phyloP scores from a whole-genome alignment of 2,329 filamentous ascomycete species.

The Botrytis aclada region DNA sequence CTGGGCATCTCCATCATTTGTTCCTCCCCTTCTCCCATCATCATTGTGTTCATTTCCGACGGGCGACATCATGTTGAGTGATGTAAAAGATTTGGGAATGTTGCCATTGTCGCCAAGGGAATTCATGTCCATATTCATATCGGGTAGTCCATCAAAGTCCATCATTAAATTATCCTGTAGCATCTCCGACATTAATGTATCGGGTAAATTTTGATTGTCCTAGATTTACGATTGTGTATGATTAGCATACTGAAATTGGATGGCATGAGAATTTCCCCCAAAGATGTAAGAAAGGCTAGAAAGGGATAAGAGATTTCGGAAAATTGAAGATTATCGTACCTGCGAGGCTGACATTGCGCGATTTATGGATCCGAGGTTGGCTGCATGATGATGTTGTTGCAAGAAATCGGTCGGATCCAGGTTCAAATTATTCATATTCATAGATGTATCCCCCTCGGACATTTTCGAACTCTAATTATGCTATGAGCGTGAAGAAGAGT shows the following conservation, averaged over 20 bases:
- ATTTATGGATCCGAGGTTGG: slow-evolving; percentile 22
- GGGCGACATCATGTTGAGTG: slow-evolving; percentile 27
- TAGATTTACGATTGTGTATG: slow-evolving; percentile 18
- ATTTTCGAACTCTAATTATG: slow-evolving; percentile 23
- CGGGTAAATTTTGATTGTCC: slow-evolving; percentile 26
- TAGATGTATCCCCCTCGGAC: slow-evolving; percentile 26
- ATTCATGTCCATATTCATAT: slow-evolving; percentile 44
- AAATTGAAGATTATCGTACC: slow-evolving; percentile 24
- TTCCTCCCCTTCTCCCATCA: slow-evolving; percentile 14
- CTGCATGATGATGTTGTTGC: slow-evolving; percentile 27
- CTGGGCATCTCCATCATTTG: slow-evolving; percentile 25
- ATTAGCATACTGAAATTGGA: not conserved
- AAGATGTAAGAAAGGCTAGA: not conserved
- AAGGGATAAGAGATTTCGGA: not conserved
- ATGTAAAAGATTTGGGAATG: slow-evolving; percentile 33
- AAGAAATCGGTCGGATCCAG: slow-evolving; percentile 30
- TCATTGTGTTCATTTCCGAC: slow-evolving; percentile 25
- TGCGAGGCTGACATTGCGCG: slow-evolving; percentile 31
- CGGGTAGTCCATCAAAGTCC: slow-evolving; percentile 41
- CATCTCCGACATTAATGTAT: slow-evolving; percentile 41
- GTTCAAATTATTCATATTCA: slow-evolving; percentile 28
- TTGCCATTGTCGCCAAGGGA: slow-evolving; percentile 29
- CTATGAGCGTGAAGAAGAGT: not conserved
- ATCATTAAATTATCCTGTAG: slow-evolving; percentile 45
- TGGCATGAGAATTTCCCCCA: not conserved